phyloP scores from a whole-genome alignment of 2,329 filamentous ascomycete species.

The Hymenoscyphus infarciens region DNA sequence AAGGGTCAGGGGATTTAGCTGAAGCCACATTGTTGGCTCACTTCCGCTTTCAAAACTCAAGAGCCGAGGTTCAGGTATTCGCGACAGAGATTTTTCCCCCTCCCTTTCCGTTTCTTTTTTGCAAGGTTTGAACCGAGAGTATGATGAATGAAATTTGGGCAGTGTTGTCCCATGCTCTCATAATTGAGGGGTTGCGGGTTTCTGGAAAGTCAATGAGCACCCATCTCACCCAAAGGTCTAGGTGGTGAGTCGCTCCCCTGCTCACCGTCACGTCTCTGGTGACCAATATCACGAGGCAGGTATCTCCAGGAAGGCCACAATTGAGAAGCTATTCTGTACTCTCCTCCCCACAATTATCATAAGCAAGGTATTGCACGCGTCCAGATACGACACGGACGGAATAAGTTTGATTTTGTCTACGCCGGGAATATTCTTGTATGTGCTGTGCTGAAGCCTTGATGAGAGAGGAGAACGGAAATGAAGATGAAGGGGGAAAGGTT shows the following conservation, averaged over 20 bases:
- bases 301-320: constrained; percentile 5
- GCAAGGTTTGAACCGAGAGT: too few species aligned
- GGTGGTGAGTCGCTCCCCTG: constrained; percentile 8
- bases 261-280: background rate
- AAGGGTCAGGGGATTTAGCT: too few species aligned
- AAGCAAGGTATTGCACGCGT: constrained; percentile 4
- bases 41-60: too few species aligned
- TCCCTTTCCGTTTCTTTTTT: too few species aligned
- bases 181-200: constrained; percentile 16
- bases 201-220: constrained; percentile 8
- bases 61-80: too few species aligned
- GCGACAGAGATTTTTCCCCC: too few species aligned
- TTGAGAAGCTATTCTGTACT: constrained; percentile 3
- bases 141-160: background rate
- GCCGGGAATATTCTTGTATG: constrained; percentile 14
- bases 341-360: constrained; percentile 13
- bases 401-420: constrained; percentile 5
- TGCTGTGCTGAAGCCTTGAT: constrained; percentile 6
- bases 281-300: constrained; percentile 5
- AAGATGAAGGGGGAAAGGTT: constrained; percentile 3
- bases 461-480: background rate
- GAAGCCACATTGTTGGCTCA: too few species aligned
- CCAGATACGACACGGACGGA: constrained; percentile 8
- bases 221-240: background rate
- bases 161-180: constrained; percentile 1